Evolutionary conservation across 176 grass and related monocot species (phyloP).

Genomic region (Juncus effusus): DNA sequence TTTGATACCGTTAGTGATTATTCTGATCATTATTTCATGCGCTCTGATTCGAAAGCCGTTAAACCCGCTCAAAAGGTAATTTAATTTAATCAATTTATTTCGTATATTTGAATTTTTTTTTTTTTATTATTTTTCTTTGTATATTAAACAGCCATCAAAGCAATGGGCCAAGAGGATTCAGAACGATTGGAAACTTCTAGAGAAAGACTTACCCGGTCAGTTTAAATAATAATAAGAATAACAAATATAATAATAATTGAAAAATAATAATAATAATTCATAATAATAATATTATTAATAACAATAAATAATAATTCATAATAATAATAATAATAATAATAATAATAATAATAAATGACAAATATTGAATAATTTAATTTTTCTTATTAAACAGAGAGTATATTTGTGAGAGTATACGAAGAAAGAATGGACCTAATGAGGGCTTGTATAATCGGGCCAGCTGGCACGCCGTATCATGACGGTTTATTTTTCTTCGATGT

Average conservation of each 20-base stretch:
- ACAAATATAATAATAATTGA: not conserved
- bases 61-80: conserved; percentile 41
- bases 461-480: conserved; percentile 85
- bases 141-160: conserved; percentile 49
- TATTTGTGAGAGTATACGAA: conserved; percentile 80
- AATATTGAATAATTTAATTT: conserved; percentile 28
- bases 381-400: conserved; percentile 47
- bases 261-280: too few species aligned
- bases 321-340: too few species aligned
- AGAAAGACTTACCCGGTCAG: conserved; percentile 76
- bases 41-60: conserved; percentile 23
- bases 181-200: conserved; percentile 72
- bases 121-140: not conserved
- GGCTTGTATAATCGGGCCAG: conserved; percentile 65
- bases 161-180: conserved; percentile 67
- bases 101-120: not conserved
- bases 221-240: not conserved
- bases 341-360: too few species aligned
- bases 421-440: conserved; percentile 87
- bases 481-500: conserved; percentile 85
- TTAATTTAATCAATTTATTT: conserved; percentile 11
- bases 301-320: not conserved
- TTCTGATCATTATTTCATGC: conserved; percentile 50
- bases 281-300: not conserved
- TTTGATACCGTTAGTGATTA: conserved; percentile 61